A percentile compares a stretch with the other conserved stretches of the same genome.
Conservation (phyloP, 306 rosid species). For the Vigna hirtella region DNA sequence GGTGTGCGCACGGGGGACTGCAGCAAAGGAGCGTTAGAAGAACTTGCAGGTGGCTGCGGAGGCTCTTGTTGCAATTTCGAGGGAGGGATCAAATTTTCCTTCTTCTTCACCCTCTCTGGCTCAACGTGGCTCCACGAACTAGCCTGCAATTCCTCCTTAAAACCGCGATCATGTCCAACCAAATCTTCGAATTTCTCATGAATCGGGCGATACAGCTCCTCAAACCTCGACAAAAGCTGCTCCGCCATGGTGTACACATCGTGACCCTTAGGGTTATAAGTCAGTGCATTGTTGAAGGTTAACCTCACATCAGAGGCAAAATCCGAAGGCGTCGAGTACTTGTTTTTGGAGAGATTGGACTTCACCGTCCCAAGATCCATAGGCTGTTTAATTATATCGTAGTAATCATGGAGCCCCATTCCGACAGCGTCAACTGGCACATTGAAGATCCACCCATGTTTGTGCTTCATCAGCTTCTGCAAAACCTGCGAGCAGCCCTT, state of each 20-base stretch:
- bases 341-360: constrained; percentile 55
- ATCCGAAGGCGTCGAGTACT: constrained; percentile 63
- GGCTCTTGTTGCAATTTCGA: constrained; percentile 38
- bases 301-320: constrained; percentile 79
- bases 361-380: constrained; percentile 97
- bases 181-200: constrained; percentile 53
- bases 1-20: constrained; percentile 79
- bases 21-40: constrained; percentile 59
- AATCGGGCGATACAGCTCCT: constrained; percentile 69
- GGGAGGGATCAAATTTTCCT: constrained; percentile 43
- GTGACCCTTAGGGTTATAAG: constrained; percentile 86
- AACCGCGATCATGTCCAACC: constrained; percentile 46
- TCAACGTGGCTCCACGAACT: constrained; percentile 85
- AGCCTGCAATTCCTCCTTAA: constrained; percentile 79
- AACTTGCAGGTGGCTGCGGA: constrained; percentile 50
- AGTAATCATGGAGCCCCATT: constrained; percentile 83
- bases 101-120: constrained; percentile 57
- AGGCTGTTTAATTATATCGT: constrained; percentile 76
- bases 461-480: constrained; percentile 84
- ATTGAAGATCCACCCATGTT: constrained; percentile 74
- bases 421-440: constrained; percentile 71
- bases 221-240: constrained; percentile 66
- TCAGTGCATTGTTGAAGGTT: constrained; percentile 81
- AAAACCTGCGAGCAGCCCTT: constrained; percentile 73
- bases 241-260: constrained; percentile 70